Percentiles rank a stretch among this genome's conserved stretches.
Evolutionary conservation across 345 rosid genomes (phyloP).

Genomic region (Streptanthus diversifolius): DNA sequence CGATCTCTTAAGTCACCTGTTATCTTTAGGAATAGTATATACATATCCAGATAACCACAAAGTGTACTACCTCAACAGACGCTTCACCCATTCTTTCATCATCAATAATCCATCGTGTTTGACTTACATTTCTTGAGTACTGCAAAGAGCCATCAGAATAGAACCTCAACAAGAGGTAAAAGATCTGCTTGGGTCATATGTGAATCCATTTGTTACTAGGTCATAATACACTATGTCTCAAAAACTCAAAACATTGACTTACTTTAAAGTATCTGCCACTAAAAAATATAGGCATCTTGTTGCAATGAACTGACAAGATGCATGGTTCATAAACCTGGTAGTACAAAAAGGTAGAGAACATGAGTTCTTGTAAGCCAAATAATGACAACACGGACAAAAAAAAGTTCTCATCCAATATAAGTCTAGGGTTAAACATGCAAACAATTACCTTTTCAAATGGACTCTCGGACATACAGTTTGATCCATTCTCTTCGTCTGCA

Average conservation of each 20-base stretch:
- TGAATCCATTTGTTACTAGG: constrained; percentile 3
- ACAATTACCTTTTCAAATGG: constrained; percentile 27
- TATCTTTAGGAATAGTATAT: not conserved
- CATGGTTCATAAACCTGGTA: constrained; percentile 68
- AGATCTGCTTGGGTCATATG: not conserved
- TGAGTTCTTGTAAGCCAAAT: not conserved
- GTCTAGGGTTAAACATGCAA: not conserved
- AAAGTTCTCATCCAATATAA: not conserved
- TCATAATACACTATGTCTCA: not conserved
- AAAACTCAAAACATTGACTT: constrained; percentile 26
- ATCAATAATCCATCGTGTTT: constrained; percentile 92
- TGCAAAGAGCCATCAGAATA: constrained; percentile 31
- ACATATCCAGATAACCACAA: not conserved
- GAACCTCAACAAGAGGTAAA: not conserved
- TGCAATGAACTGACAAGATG: constrained; percentile 52
- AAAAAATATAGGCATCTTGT: constrained; percentile 63
- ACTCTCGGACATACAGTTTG: constrained; percentile 19
- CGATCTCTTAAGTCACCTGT: constrained; percentile 11
- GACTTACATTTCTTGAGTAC: constrained; percentile 96
- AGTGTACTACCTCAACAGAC: constrained; percentile 71
- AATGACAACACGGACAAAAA: not conserved
- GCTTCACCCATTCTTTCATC: constrained; percentile 97
- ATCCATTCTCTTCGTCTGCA: constrained; percentile 26
- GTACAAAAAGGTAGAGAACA: constrained; percentile 1
- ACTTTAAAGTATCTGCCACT: constrained; percentile 96